Evolutionary conservation across 148 eudicot genomes (phyloP).

Genomic region (Camellia granthamiana): DNA sequence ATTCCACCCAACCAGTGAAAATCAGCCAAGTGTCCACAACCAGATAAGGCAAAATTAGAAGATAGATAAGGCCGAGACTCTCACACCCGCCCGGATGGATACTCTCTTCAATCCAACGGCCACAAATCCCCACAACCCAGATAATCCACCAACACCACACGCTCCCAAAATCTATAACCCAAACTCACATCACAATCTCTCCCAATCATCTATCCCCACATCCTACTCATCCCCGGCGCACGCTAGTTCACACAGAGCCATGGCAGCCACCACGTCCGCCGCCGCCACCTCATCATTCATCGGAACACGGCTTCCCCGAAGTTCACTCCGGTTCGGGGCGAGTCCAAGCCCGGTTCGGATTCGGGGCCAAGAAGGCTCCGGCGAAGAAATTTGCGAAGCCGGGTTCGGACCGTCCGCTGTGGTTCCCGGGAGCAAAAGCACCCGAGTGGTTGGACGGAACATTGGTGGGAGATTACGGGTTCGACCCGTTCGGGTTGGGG

Average conservation of each 20-base stretch:
- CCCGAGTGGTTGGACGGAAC: slow-evolving; percentile 78
- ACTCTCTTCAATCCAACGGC: slow-evolving; percentile 55
- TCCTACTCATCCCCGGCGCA: slow-evolving; percentile 3
- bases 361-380: slow-evolving; percentile 52
- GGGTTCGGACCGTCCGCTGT: slow-evolving; percentile 62
- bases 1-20: slow-evolving; percentile 4
- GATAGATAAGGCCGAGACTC: slow-evolving; percentile 55
- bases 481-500: slow-evolving; percentile 92
- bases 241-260: slow-evolving; percentile 10
- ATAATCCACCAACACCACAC: slow-evolving; percentile 23
- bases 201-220: slow-evolving; percentile 7
- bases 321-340: slow-evolving; percentile 41
- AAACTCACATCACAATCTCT: background rate
- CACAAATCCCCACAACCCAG: slow-evolving; percentile 25
- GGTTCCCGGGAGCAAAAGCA: slow-evolving; percentile 90
- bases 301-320: slow-evolving; percentile 66
- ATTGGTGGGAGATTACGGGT: slow-evolving; percentile 82
- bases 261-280: slow-evolving; percentile 55
- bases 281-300: slow-evolving; percentile 74
- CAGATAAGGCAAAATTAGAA: slow-evolving; percentile 47
- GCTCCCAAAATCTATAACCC: slow-evolving; percentile 19
- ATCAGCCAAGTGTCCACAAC: slow-evolving; percentile 27
- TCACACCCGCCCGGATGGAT: slow-evolving; percentile 70
- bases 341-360: slow-evolving; percentile 72
- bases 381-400: slow-evolving; percentile 46